Percentiles rank a stretch among this genome's conserved stretches.
phyloP scores from a whole-genome alignment of 495 filamentous ascomycete genomes.

The Aspergillus carlsbadensis region DNA sequence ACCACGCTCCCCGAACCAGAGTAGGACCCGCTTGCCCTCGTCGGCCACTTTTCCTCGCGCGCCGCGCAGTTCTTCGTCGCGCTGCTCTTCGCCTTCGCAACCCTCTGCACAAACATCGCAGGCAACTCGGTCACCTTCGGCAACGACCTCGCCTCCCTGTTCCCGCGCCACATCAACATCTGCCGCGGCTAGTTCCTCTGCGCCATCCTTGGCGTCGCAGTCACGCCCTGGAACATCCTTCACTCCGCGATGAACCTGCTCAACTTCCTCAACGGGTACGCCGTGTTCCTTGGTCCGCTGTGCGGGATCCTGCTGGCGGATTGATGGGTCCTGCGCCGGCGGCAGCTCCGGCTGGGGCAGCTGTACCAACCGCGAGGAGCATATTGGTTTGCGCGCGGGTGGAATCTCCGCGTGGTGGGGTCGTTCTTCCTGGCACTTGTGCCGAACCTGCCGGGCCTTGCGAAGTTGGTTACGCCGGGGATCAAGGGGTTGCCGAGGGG shows the following conservation, averaged over 20 bases:
- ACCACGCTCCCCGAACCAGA: background rate
- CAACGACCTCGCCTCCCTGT: slow-evolving; percentile 2
- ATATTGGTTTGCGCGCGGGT: background rate
- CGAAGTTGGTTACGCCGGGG: background rate
- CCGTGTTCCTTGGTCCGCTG: background rate
- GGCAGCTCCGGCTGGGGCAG: background rate
- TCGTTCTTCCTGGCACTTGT: background rate
- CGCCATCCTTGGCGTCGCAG: background rate
- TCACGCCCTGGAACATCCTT: slow-evolving; percentile 11
- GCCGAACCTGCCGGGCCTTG: background rate
- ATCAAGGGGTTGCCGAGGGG: background rate
- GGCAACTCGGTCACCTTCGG: slow-evolving; percentile 11
- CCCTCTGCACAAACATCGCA: slow-evolving; percentile 8
- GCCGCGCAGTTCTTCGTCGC: slow-evolving; percentile 5
- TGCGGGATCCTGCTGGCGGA: background rate
- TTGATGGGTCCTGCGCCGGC: background rate
- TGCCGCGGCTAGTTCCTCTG: slow-evolving; percentile 12
- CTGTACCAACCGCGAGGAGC: background rate
- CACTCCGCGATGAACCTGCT: background rate
- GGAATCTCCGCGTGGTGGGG: background rate
- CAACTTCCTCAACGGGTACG: slow-evolving; percentile 1
- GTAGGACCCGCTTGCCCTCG: slow-evolving; percentile 12
- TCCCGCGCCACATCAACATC: slow-evolving; percentile 10
- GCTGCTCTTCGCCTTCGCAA: slow-evolving; percentile 7
- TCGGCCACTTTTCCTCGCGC: slow-evolving; percentile 2